Base-by-base conservation (phyloP, 2,329 filamentous ascomycete species). In the Neonectria ditissima region DNA sequence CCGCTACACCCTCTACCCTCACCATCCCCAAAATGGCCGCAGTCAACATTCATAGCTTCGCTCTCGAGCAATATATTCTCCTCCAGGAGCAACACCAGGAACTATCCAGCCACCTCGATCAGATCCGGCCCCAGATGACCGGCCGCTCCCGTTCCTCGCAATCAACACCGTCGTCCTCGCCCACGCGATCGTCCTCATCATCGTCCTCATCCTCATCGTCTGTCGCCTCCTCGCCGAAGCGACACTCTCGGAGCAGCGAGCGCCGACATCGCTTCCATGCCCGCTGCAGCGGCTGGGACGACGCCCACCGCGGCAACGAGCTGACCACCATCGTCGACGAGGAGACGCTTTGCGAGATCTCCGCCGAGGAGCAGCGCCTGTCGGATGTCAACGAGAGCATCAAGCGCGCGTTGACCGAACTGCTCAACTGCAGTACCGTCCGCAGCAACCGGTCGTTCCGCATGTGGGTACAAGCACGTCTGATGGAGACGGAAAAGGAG, bases 401-500 rank as follows among this genome's bases (percentile, higher is more conserved):
- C 78, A 89, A 89, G 78, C 82, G 86, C 32, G 84, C 86, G 2
- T 73, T 89, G 69, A 89, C 86, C 6, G 86, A 88, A 74, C 81
- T 89, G 14, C 82, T 89, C 70, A 89, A 89, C 77, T 88, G 85
- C 76, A 83, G 86, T 24, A 78, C 82, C 39, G 84, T 87, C 16
- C 84, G 86, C 44, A 76, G 74, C 48, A 84, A 88, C 63, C 76
- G 78, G 28, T 78, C 80, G 1, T 84, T 87, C 72, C 84, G 87
- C 51, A 86, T 82, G 63, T 89, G 85, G 83, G 84, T 89, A 34
- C 87, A 89, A 74, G 81, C 83, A 20, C 80, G 86, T 14, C 78
- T 89, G 26, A 84, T 89, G 83, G 85, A 88, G 69, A 87, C 86
- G 20, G 86, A 89, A 71, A 84, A 84, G 70, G 86, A 89, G 69